A percentile compares a stretch with the other conserved stretches of the same genome.
Conservation (phyloP, 2,329 filamentous ascomycete species). For the Fusarium abutilonis region DNA sequence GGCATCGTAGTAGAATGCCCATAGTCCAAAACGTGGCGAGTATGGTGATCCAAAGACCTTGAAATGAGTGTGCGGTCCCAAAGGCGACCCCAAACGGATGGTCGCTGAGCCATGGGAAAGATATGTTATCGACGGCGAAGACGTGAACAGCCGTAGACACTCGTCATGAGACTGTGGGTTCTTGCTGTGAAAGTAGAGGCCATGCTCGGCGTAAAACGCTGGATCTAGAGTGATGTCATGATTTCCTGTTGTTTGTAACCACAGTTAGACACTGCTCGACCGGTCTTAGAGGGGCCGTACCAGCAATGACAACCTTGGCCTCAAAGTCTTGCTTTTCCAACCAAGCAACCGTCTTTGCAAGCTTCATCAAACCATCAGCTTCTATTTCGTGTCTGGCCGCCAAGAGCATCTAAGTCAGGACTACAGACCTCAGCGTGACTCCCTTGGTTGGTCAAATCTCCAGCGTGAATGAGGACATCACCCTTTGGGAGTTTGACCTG, state of each 20-base stretch:
- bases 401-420: not conserved
- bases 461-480: slow-evolving; percentile 79
- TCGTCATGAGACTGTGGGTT: slow-evolving; percentile 60
- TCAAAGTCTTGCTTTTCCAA: slow-evolving; percentile 74
- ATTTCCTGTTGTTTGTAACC: slow-evolving; percentile 64
- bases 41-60: slow-evolving; percentile 77
- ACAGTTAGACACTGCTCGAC: slow-evolving; percentile 15
- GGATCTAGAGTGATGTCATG: slow-evolving; percentile 77
- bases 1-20: slow-evolving; percentile 73
- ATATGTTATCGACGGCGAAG: slow-evolving; percentile 69
- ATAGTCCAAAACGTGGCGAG: slow-evolving; percentile 65
- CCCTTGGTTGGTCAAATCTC: slow-evolving; percentile 80
- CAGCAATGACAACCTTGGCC: slow-evolving; percentile 75
- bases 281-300: slow-evolving; percentile 52
- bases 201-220: slow-evolving; percentile 67
- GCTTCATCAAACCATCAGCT: slow-evolving; percentile 44
- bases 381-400: not conserved
- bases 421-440: slow-evolving; percentile 61
- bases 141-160: slow-evolving; percentile 65
- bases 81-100: slow-evolving; percentile 63
- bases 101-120: slow-evolving; percentile 66
- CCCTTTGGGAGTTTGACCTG: slow-evolving; percentile 72
- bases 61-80: slow-evolving; percentile 68
- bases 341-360: slow-evolving; percentile 72
- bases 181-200: slow-evolving; percentile 65